These are phyloP conservation scores for Aspergillus sp. DNA, from an alignment of 2,329 filamentous ascomycete species.

Conservation along the genomic window DNA sequence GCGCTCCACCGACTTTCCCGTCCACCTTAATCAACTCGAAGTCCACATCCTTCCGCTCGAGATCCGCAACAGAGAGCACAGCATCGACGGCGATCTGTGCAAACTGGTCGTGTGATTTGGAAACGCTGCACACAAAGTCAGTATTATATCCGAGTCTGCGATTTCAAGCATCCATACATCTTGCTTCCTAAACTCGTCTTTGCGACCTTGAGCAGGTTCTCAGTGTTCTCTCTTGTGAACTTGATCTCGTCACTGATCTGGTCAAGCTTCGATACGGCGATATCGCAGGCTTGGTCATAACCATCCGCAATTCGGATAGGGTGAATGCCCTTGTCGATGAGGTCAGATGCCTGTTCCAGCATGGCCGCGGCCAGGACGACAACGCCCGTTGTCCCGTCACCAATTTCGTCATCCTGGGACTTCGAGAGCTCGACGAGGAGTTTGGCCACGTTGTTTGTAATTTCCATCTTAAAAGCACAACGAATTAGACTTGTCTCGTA, in stretches of 20 bases:
- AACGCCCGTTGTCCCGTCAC: slow-evolving; percentile 95
- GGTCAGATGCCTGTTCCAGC: slow-evolving; percentile 91
- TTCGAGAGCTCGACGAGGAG: slow-evolving; percentile 95
- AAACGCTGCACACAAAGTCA: slow-evolving; percentile 58
- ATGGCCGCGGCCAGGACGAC: slow-evolving; percentile 93
- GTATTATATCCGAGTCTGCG: slow-evolving; percentile 4
- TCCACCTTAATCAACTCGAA: slow-evolving; percentile 99
- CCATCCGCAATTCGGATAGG: slow-evolving; percentile 98
- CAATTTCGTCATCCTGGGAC: slow-evolving; percentile 98
- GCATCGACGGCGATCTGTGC: slow-evolving; percentile 96
- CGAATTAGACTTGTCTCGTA: not conserved
- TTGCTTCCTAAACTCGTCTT: slow-evolving; percentile 96
- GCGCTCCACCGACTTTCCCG: slow-evolving; percentile 89
- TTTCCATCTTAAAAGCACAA: slow-evolving; percentile 74
- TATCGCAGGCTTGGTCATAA: slow-evolving; percentile 96
- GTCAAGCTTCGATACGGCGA: slow-evolving; percentile 89
- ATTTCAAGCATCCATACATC: slow-evolving; percentile 55
- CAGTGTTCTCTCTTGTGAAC: slow-evolving; percentile 75
- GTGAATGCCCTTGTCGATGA: slow-evolving; percentile 99
- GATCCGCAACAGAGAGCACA: slow-evolving; percentile 90
- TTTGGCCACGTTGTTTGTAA: slow-evolving; percentile 97
- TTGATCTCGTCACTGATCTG: slow-evolving; percentile 87
- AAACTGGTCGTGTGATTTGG: slow-evolving; percentile 97
- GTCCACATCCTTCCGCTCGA: slow-evolving; percentile 95
- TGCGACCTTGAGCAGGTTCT: slow-evolving; percentile 90